Evolutionary conservation across 495 filamentous ascomycete genomes (phyloP), one percentile per base, ranked within the genome.

Genomic region (Penicillium dipodomyicola): DNA sequence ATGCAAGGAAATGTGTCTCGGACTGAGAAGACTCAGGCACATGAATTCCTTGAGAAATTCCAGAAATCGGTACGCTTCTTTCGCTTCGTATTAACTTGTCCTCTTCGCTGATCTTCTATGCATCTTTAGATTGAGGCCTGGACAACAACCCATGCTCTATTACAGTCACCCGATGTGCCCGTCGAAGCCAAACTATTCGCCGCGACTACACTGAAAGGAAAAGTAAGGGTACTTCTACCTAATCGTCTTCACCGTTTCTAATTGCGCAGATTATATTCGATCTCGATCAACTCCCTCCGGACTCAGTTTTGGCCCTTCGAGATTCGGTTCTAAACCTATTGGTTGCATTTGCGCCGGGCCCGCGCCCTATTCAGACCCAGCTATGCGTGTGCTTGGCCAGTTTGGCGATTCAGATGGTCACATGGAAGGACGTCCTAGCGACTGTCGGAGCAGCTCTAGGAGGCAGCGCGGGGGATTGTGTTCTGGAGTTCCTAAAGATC

Each of bases 131-230:
- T 90, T 68, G 87, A 91, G 64, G 95, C 94, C 56, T 99, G 94
- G 94, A 86, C 85, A 15, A 84, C 85, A 14, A 96, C 90, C 44
- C 87, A 96, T 67, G 82, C 84, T 44, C 86, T 99, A 57, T 74
- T 99, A 58, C 89, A 96, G 70, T 86, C 88, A 17, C 70, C 84
- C 44, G 75, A 82, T 50, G 82, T 85, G 41, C 84, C 90, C 54
- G 79, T 87, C 29, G 91, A 95, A 68, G 89, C 88, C 23, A 95
- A 93, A 73, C 77, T 97, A 57, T 99, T 99, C 72, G 94, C 95
- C 7, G 94, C 95, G 51, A 96, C 91, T 29, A 97, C 94, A 43
- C 76, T 99, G 67, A 96, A 95, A 77, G 95, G 94, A 74, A 99
- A 99, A 86, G 94, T 97, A 79, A 65, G 79, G 61, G 30, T 11